Evolutionary conservation across 768 basidiomycete genomes (phyloP).

Genomic region (Suillus plorans): DNA sequence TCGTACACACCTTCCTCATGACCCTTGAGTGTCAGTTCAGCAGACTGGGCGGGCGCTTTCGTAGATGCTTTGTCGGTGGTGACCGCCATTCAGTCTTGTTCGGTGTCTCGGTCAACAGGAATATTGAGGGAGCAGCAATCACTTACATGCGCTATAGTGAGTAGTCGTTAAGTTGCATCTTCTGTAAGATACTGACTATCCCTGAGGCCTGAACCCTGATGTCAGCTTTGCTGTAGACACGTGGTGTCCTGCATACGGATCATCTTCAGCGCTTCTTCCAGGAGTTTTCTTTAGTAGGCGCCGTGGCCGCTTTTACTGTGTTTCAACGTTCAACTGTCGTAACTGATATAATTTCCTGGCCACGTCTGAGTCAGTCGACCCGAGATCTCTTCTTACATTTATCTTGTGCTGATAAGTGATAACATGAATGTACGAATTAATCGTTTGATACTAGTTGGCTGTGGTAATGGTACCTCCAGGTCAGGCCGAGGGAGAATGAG

Average conservation of each 20-base stretch:
- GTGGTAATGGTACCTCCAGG: neutral
- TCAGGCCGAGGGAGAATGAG: too few species aligned
- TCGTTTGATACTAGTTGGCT: neutral
- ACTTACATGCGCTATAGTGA: neutral
- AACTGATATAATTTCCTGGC: neutral
- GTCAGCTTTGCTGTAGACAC: neutral
- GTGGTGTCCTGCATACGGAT: too few species aligned
- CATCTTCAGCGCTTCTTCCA: neutral
- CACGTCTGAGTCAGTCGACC: neutral
- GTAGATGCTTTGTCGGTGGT: neutral
- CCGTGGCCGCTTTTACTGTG: neutral
- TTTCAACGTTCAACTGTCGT: too few species aligned
- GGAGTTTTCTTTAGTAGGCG: neutral
- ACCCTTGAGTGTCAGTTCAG: neutral
- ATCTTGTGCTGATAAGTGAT: neutral
- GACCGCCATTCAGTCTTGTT: neutral
- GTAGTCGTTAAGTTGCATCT: neutral
- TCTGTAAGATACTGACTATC: neutral
- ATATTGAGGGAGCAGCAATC: neutral
- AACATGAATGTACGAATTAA: neutral
- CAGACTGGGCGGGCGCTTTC: neutral
- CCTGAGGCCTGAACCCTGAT: neutral
- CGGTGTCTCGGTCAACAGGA: neutral
- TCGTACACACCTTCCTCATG: fast-evolving
- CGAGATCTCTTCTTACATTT: neutral